Conservation (phyloP, 805 yeast species). For the Kazachstania psychrophila region DNA sequence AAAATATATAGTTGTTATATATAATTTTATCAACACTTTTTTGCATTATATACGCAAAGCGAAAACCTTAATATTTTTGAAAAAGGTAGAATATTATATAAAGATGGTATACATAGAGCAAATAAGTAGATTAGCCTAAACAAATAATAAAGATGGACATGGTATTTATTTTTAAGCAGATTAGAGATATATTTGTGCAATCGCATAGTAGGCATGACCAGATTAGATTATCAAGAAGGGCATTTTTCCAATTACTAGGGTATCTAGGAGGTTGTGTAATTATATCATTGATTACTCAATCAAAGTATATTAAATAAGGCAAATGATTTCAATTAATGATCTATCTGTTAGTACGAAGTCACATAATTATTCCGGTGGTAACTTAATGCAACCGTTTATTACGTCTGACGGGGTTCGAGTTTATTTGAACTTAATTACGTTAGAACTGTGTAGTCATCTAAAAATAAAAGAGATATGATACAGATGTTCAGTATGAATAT, state of each 20-base stretch:
- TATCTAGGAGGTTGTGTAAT: constrained; percentile 29
- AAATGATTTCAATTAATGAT: no score
- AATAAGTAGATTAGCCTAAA: not conserved
- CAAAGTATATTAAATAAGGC: constrained; percentile 7
- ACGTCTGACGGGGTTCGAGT: no score
- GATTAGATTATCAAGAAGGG: constrained; percentile 25
- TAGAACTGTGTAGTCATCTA: no score
- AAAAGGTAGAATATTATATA: not conserved
- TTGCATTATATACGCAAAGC: not conserved
- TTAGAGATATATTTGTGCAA: constrained; percentile 27
- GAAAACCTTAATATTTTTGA: not conserved
- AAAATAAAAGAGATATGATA: no score
- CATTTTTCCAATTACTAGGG: constrained; percentile 30
- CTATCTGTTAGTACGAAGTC: no score
- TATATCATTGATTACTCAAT: constrained; percentile 26
- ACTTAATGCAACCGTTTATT: no score
- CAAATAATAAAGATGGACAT: constrained; percentile 6
- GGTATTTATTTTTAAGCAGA: constrained; percentile 25
- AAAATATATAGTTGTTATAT: not conserved
- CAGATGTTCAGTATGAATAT: no score
- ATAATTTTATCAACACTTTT: not conserved
- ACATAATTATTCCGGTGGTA: no score
- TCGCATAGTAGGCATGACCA: constrained; percentile 26
- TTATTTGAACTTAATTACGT: no score
- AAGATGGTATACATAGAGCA: no score